A percentile compares a stretch with the other conserved stretches of the same genome.
These are phyloP conservation scores for Cladosporium colombiae DNA, from an alignment of 2,329 filamentous ascomycete species.

Conservation along the genomic window DNA sequence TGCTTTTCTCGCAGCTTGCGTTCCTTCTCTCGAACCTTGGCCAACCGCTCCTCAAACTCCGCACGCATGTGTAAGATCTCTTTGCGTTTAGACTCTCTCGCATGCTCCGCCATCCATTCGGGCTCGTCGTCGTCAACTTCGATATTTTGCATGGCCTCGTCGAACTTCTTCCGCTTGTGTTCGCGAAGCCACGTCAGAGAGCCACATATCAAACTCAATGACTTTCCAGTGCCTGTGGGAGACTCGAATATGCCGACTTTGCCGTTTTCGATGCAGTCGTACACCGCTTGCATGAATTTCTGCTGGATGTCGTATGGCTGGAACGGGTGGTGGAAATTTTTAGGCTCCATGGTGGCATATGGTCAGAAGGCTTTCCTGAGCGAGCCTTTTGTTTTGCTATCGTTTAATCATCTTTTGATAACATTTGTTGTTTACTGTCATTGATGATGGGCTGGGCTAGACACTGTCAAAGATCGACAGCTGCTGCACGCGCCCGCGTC, in stretches of 20 bases:
- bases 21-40: conserved; percentile 61
- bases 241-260: conserved; percentile 89
- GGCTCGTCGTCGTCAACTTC: conserved; percentile 67
- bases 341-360: conserved; percentile 27
- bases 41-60: conserved; percentile 72
- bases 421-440: background rate
- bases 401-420: background rate
- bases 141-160: conserved; percentile 54
- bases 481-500: conserved; percentile 4
- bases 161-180: conserved; percentile 65
- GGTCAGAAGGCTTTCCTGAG: background rate
- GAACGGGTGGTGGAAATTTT: conserved; percentile 82
- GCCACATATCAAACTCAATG: conserved; percentile 84
- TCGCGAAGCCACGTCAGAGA: conserved; percentile 88
- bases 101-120: conserved; percentile 80
- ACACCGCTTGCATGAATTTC: conserved; percentile 83
- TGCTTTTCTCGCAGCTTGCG: conserved; percentile 56
- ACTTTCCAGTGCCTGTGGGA: conserved; percentile 87
- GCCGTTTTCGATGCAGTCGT: conserved; percentile 73
- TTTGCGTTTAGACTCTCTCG: conserved; percentile 66
- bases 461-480: background rate
- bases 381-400: background rate
- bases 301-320: conserved; percentile 84
- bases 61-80: conserved; percentile 67
- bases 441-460: background rate